Base-by-base conservation (phyloP, 805 yeast genomes). In the Priceomyces melissophilus region DNA sequence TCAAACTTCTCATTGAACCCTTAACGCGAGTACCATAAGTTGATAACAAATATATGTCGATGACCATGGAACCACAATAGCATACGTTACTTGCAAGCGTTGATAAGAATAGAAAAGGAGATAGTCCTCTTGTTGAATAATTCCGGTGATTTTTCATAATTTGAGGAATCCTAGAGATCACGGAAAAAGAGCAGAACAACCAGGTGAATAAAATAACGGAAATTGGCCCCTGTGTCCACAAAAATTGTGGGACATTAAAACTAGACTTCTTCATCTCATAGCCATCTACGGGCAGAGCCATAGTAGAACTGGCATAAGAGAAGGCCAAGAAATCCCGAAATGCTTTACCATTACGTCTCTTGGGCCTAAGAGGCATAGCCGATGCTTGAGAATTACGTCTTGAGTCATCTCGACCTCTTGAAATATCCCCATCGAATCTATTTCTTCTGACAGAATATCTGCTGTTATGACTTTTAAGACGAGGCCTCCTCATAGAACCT, bases 71-170 rank as follows among this genome's bases (percentile, higher is more conserved):
- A 4, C 61, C 44, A 25, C 65, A 56, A 47, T 68, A 67, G 39
- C 65, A 59, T 5, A 50, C 35, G 46, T 66, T 67, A 2, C 71
- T 71, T 13, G 60, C 30, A 58, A 67, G 53, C 15, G 71, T 69
- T 44, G 64, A 58, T 2, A 66, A 12, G 39, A 68, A 63, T 26
- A 67, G 52, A 32, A 49, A 60, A 2, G 63, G 56, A 12, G 71
- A 60, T 10, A 67, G 52, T 1, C 73, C 73, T 35, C 55, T 39
- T 4, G 71, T 66, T 10, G 70, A 60, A 36, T 58, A 54, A 16
- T 43, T 41, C 3, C 35, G 40, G 39, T 49, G 58, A 47, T 67
- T 67, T 38, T 63, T 56, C 30, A 49, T 10, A 23, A 69, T 65
- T 42, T 69, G 74, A 4, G 72, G 72, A 3, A 54, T 16, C 29